A percentile compares a stretch with the other conserved stretches of the same genome.
Conservation (phyloP, 2,329 filamentous ascomycete species). For the Cercospora zeae-maydis region DNA sequence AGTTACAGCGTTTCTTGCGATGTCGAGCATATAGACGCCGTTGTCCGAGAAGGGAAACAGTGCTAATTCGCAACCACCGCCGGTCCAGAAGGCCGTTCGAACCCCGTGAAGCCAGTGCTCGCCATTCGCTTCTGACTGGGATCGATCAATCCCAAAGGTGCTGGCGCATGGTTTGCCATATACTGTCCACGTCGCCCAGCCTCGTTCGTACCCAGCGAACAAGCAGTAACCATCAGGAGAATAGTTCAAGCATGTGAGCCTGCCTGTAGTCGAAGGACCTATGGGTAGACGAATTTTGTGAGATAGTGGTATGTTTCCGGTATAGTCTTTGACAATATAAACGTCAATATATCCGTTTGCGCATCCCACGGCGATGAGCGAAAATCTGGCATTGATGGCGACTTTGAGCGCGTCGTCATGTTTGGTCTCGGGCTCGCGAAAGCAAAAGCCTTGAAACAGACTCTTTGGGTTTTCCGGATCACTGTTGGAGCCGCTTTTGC, state of each 20-base stretch:
- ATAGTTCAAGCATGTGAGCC: conserved; percentile 72
- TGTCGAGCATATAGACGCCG: conserved; percentile 81
- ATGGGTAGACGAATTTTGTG: conserved; percentile 70
- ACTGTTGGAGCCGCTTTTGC: conserved; percentile 43
- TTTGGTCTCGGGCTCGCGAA: conserved; percentile 67
- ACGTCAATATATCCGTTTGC: conserved; percentile 74
- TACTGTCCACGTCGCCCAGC: conserved; percentile 96
- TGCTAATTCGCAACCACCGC: conserved; percentile 80
- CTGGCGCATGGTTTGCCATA: conserved; percentile 86
- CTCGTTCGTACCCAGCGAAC: conserved; percentile 86
- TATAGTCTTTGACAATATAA: conserved; percentile 92
- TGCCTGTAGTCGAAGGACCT: conserved; percentile 64
- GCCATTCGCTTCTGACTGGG: conserved; percentile 61
- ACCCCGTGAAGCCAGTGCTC: conserved; percentile 85
- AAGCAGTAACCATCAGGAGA: conserved; percentile 95
- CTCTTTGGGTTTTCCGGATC: conserved; percentile 52
- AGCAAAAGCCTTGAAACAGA: conserved; percentile 86
- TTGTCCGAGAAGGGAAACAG: conserved; percentile 66
- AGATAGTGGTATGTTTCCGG: conserved; percentile 84
- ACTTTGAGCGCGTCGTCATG: conserved; percentile 65
- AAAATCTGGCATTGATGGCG: conserved; percentile 91
- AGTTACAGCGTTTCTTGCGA: conserved; percentile 88
- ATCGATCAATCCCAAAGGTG: conserved; percentile 70
- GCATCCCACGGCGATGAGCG: conserved; percentile 83
- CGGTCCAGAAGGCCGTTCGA: conserved; percentile 76